Evolutionary conservation across 129 eudicot species (phyloP).

Genomic region (Artemisia argyi): DNA sequence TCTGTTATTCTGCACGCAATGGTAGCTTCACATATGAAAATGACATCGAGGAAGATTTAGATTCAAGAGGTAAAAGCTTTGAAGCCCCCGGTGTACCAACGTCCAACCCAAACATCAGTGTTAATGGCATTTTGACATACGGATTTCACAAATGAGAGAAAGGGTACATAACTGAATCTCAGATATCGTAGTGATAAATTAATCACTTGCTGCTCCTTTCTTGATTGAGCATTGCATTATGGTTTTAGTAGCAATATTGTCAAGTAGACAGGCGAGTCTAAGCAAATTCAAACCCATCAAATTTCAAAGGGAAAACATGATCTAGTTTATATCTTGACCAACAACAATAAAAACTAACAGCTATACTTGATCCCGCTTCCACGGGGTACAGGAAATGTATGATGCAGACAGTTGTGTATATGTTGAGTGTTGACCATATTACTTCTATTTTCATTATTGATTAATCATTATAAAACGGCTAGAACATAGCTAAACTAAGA

Average conservation of each 20-base stretch:
- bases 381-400: too few species aligned
- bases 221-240: conserved; percentile 46
- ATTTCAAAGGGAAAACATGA: background rate
- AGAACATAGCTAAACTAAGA: too few species aligned
- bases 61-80: conserved; percentile 37
- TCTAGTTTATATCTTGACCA: conserved; percentile 14
- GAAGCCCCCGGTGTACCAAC: conserved; percentile 65
- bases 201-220: conserved; percentile 13
- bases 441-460: too few species aligned
- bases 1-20: conserved; percentile 61
- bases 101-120: conserved; percentile 45
- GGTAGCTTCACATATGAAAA: conserved; percentile 37
- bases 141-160: conserved; percentile 76
- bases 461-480: too few species aligned
- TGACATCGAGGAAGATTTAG: conserved; percentile 56
- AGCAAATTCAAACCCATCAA: conserved; percentile 19
- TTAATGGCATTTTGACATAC: conserved; percentile 52
- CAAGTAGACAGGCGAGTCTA: conserved; percentile 23
- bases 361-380: too few species aligned
- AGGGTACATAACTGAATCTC: conserved; percentile 45
- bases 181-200: too few species aligned
- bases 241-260: conserved; percentile 42
- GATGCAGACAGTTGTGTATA: background rate
- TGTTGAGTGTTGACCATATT: background rate
- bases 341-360: too few species aligned